Conservation (phyloP, 2,329 filamentous ascomycete genomes). For the Fusarium succisae region DNA sequence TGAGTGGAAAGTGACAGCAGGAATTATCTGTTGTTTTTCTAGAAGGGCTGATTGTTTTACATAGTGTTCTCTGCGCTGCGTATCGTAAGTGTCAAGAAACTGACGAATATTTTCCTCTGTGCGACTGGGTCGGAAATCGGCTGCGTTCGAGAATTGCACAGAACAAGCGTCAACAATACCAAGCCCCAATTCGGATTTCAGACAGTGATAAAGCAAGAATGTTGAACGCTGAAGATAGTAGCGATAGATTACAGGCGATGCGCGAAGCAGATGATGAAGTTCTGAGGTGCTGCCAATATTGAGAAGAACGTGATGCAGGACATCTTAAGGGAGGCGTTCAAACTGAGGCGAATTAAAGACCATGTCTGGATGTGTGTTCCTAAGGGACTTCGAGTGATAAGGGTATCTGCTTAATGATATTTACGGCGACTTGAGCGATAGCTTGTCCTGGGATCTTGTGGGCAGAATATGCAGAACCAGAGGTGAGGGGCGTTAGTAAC, state of each 20-base stretch:
- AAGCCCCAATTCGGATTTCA: background rate
- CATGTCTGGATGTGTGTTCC: rapidly evolving
- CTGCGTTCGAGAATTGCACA: background rate
- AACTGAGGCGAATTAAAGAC: background rate
- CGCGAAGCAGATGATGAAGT: background rate
- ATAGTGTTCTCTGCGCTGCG: background rate
- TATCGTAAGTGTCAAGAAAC: background rate
- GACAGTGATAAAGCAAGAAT: background rate
- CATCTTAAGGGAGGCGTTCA: background rate
- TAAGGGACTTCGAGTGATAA: rapidly evolving
- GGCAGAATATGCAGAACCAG: background rate
- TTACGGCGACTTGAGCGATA: rapidly evolving
- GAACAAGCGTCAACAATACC: background rate
- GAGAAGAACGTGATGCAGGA: background rate
- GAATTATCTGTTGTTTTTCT: background rate
- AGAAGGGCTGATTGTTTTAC: background rate
- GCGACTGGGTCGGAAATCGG: background rate
- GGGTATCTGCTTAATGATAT: rapidly evolving
- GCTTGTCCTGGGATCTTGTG: background rate
- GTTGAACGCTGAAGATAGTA: background rate
- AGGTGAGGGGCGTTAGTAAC: background rate
- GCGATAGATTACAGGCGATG: background rate
- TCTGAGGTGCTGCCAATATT: background rate
- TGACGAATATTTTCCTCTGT: background rate
- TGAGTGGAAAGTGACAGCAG: background rate